A percentile compares a stretch with the other conserved stretches of the same genome.
These are phyloP conservation scores for Lasiodiplodia gonubiensis DNA, from an alignment of 2,329 filamentous ascomycete species.

Conservation along the genomic window DNA sequence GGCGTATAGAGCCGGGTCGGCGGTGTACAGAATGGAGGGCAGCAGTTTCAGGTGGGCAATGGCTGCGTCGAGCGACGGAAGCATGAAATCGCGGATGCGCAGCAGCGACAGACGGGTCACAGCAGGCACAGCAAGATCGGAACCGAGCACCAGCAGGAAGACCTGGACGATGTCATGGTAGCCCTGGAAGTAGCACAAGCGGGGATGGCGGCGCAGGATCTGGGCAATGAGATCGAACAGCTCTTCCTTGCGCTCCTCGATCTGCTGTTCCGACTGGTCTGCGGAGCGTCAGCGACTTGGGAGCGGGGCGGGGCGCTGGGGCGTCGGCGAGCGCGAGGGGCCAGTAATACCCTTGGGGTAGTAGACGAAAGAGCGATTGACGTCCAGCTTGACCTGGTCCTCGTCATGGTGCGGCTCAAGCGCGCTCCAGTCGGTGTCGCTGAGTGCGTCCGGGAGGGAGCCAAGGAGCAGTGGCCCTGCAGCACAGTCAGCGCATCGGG, in stretches of 20 bases:
- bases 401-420: conserved; percentile 83
- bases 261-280: conserved; percentile 73
- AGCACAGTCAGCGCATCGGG: conserved; percentile 28
- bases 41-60: conserved; percentile 86
- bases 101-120: conserved; percentile 84
- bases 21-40: conserved; percentile 75
- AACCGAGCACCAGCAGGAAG: conserved; percentile 81
- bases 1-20: conserved; percentile 72
- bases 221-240: conserved; percentile 80
- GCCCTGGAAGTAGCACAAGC: conserved; percentile 95
- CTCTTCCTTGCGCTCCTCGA: conserved; percentile 73
- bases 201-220: conserved; percentile 79
- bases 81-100: conserved; percentile 96
- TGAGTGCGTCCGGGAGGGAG: conserved; percentile 32
- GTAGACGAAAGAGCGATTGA: conserved; percentile 95
- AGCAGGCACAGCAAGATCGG: conserved; percentile 63
- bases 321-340: neutral
- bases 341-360: conserved; percentile 77
- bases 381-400: conserved; percentile 88
- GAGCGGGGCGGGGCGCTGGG: conserved; percentile 28
- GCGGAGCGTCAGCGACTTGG: conserved; percentile 32
- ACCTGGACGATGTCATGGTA: conserved; percentile 99
- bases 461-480: conserved; percentile 67
- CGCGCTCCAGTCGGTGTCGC: conserved; percentile 57
- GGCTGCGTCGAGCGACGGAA: conserved; percentile 81